Evolutionary conservation across 2,329 filamentous ascomycete genomes (phyloP).

Genomic region (Akanthomyces dipterigenus): DNA sequence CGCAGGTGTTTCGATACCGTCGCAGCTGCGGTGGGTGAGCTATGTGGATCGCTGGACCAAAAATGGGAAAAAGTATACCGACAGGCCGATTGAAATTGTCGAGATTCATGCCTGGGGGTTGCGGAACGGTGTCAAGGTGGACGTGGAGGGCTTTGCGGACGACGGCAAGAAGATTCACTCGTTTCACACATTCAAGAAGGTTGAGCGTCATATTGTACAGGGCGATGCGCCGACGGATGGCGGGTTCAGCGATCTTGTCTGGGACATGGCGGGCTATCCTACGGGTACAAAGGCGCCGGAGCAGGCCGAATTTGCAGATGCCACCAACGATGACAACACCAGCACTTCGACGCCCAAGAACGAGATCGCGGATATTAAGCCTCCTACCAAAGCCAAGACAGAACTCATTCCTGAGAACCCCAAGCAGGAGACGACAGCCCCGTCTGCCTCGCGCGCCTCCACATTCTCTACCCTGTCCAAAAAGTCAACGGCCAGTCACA

Average conservation of each 20-base stretch:
- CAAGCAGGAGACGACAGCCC: neutral
- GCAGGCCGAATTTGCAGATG: constrained; percentile 26
- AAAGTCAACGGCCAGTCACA: neutral
- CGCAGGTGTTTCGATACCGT: constrained; percentile 84
- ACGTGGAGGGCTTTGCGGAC: constrained; percentile 79
- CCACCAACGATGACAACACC: constrained; percentile 20
- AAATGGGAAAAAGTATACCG: constrained; percentile 70
- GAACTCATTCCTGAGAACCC: neutral
- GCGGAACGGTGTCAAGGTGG: constrained; percentile 78
- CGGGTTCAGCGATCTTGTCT: constrained; percentile 45
- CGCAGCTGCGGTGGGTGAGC: constrained; percentile 77
- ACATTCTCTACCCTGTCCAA: neutral
- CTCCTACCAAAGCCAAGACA: neutral
- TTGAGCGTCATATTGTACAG: constrained; percentile 65
- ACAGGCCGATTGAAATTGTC: constrained; percentile 74
- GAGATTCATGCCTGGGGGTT: constrained; percentile 90
- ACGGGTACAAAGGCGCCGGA: constrained; percentile 28
- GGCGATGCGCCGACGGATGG: constrained; percentile 43
- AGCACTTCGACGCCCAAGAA: neutral
- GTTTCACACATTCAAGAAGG: constrained; percentile 71
- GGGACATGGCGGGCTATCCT: constrained; percentile 42
- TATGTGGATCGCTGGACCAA: constrained; percentile 86
- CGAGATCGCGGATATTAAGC: constrained; percentile 2
- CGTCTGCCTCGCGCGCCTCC: neutral
- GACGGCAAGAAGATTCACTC: constrained; percentile 79